Evolutionary conservation across 352 stramenopile genomes (phyloP).

Genomic region (Globisporangium mamillatum): DNA sequence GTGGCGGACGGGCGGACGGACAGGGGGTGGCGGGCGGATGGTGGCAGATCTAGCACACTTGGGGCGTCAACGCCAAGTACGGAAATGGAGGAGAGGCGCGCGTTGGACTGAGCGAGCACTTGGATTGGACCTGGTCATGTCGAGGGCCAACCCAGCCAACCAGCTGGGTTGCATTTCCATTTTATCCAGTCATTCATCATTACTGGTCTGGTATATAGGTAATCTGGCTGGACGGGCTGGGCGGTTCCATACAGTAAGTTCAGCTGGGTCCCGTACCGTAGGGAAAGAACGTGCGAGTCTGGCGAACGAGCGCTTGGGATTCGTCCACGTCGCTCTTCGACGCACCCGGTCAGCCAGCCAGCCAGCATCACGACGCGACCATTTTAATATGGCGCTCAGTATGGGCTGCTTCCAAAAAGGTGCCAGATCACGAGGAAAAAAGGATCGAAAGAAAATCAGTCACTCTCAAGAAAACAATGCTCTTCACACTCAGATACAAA

Average conservation of each 20-base stretch:
- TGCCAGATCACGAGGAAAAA: neutral
- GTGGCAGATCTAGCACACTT: neutral
- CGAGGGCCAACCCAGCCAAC: neutral
- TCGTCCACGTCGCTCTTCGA: slow-evolving; percentile 14
- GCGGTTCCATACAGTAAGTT: neutral
- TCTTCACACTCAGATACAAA: neutral
- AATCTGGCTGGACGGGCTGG: neutral
- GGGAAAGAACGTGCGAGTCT: slow-evolving; percentile 4
- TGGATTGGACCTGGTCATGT: neutral
- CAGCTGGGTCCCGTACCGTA: slow-evolving; percentile 4
- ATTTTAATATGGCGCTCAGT: slow-evolving; percentile 9
- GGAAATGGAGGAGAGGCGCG: neutral
- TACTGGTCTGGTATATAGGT: neutral
- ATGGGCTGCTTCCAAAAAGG: neutral
- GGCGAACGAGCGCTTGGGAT: slow-evolving; percentile 11
- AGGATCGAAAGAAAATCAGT: slow-evolving; percentile 2
- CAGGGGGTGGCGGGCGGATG: neutral
- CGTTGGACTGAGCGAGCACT: neutral
- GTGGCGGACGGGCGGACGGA: slow-evolving; percentile 1
- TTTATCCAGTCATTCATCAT: slow-evolving; percentile 14
- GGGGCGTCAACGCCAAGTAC: slow-evolving; percentile 11
- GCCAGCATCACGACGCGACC: neutral
- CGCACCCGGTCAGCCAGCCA: neutral
- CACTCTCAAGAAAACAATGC: neutral
- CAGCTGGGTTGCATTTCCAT: slow-evolving; percentile 6